Evolutionary conservation across 2,329 filamentous ascomycete species (phyloP).

Genomic region (Ceratocystis cubensis): DNA sequence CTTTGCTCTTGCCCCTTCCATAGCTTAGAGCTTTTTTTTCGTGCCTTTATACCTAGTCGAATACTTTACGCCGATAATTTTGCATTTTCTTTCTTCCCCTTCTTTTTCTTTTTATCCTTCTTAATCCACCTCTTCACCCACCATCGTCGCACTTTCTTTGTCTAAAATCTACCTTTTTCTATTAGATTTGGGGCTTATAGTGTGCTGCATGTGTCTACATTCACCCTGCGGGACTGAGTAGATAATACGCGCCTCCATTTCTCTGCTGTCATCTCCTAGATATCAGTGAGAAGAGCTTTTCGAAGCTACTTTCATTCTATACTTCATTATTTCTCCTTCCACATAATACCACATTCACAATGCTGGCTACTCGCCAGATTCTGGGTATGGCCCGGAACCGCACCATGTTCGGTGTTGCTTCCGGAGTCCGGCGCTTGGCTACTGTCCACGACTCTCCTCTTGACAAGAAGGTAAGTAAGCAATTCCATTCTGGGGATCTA

Average conservation of each 20-base stretch:
- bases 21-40: background rate
- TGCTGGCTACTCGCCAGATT: conserved; percentile 61
- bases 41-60: background rate
- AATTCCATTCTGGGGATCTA: background rate
- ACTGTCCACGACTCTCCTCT: conserved; percentile 77
- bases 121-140: background rate
- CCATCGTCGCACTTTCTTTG: conserved; percentile 10
- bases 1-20: conserved; percentile 4
- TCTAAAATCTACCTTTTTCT: conserved; percentile 11
- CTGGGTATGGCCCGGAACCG: conserved; percentile 54
- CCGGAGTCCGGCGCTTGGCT: conserved; percentile 61
- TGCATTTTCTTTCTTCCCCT: conserved; percentile 11
- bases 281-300: conserved; percentile 13
- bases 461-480: conserved; percentile 61
- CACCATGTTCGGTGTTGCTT: conserved; percentile 41
- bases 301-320: conserved; percentile 2
- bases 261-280: conserved; percentile 13
- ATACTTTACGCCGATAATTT: background rate
- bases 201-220: conserved; percentile 19
- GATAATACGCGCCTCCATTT: conserved; percentile 1
- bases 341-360: conserved; percentile 26
- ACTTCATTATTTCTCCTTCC: background rate
- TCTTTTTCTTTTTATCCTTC: conserved; percentile 9
- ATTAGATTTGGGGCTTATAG: conserved; percentile 8
- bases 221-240: conserved; percentile 20